Evolutionary conservation across 2,329 filamentous ascomycete species (phyloP), one percentile per base, ranked within the genome.

Genomic region (Aureobasidium vineae): DNA sequence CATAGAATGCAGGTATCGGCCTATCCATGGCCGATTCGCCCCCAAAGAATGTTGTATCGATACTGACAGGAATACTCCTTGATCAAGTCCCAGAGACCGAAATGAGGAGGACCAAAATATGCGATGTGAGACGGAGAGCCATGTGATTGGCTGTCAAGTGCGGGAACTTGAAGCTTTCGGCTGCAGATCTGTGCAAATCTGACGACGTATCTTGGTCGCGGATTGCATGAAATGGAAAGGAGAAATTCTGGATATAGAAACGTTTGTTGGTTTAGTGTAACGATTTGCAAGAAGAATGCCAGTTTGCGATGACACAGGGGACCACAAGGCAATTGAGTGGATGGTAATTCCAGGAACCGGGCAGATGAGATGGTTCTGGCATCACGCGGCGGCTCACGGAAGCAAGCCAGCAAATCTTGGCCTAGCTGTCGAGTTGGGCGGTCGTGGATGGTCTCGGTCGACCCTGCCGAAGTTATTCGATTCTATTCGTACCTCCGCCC

Each of bases 1-100:
- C 92, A 75, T 98, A 98, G 70, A 97, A 89, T 1, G 93, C 88
- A 11, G 94, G 94, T 26, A 98, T 91, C 0, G 83, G 81, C 70
- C 79, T 79, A 83, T 87, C 71, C 74, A 75, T 68, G 23, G 50
- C 31, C 2, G 11, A 38, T 19, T 6, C 7, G 7, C 26, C 72
- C 71, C 65, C n/a, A 8, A 43, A 23, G 11, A 23, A n/a, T 11
- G n/a, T 4, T 26, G 43, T 47, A 33, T 43, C 13, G 45, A 43
- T 50, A 38, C 33, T n/a, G 11, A 31, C 15, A 23, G 10, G 33
- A 13, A 45, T n/a, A 31, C 16, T 59, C 23, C 28, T 28, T 45
- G 31, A 5, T 61, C 28, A 61, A 38, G 8, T 38, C n/a, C n/a
- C 43, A 49, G 4, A 16, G 19, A 61, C 28, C n/a, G 31, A 60